These are phyloP conservation scores for Citrus reticulata DNA, from an alignment of 345 rosid genomes.

Conservation along the genomic window DNA sequence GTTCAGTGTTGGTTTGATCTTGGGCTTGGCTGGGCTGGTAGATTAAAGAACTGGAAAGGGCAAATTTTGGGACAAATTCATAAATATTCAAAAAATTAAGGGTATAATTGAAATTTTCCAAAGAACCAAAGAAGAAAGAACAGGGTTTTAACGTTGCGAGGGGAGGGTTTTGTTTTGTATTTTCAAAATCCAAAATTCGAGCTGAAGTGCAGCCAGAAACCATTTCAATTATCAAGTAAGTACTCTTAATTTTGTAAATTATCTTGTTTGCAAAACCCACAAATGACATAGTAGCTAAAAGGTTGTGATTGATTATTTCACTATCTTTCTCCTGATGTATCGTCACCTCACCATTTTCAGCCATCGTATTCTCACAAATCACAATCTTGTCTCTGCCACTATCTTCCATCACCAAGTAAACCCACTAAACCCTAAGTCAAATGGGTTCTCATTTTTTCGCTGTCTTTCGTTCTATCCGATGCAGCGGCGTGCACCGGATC, in stretches of 20 bases:
- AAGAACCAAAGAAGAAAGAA: background rate
- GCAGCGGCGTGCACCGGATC: slow-evolving; percentile 60
- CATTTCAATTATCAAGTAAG: background rate
- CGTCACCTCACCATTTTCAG: slow-evolving; percentile 36
- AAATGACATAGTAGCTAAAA: slow-evolving; percentile 11
- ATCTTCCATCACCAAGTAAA: slow-evolving; percentile 18
- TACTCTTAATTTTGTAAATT: background rate
- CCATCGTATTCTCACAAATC: slow-evolving; percentile 25
- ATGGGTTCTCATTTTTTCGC: slow-evolving; percentile 35
- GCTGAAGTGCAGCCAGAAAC: background rate
- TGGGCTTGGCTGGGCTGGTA: background rate
- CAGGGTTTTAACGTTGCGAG: background rate
- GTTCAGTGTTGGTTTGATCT: too few species aligned
- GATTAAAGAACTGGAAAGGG: background rate
- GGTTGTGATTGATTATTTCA: background rate
- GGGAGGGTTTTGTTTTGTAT: background rate
- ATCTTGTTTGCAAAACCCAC: background rate
- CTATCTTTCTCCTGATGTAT: slow-evolving; percentile 35
- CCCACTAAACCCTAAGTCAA: slow-evolving; percentile 14
- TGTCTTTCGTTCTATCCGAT: slow-evolving; percentile 47
- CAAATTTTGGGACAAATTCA: background rate
- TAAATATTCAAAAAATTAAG: background rate
- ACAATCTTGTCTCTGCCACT: slow-evolving; percentile 17
- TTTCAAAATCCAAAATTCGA: background rate
- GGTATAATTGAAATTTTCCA: background rate